These are phyloP conservation scores for Lactifluus rugatus DNA, from an alignment of 768 basidiomycete genomes.

Conservation along the genomic window DNA sequence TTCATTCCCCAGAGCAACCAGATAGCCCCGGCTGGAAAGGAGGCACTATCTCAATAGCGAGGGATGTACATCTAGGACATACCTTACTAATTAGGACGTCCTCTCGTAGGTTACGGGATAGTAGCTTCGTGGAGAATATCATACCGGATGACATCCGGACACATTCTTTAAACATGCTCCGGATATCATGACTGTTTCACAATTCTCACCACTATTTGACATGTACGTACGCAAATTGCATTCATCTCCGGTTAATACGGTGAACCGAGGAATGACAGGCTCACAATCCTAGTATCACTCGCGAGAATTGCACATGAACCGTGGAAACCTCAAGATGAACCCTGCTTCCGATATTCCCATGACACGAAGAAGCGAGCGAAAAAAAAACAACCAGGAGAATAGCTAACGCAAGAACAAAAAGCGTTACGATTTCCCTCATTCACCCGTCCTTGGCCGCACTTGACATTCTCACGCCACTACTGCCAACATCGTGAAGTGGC, in stretches of 20 bases:
- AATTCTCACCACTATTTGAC: not conserved
- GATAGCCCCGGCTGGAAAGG: too few relatives aligned
- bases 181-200: not conserved
- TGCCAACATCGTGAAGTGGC: not conserved
- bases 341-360: not conserved
- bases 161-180: not conserved
- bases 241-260: not conserved
- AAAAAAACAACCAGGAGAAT: not conserved
- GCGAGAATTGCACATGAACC: not conserved
- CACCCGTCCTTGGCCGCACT: not conserved
- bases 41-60: too few relatives aligned
- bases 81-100: too few relatives aligned
- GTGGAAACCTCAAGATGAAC: not conserved
- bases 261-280: not conserved
- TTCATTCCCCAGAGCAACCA: slow-evolving; percentile 11
- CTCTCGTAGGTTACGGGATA: too few relatives aligned
- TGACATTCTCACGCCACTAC: not conserved
- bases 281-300: not conserved
- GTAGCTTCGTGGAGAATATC: not conserved
- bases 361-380: not conserved
- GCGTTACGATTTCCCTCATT: not conserved
- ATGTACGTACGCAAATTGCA: not conserved
- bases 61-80: too few relatives aligned
- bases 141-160: not conserved
- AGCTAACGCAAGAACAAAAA: not conserved